Evolutionary conservation across 2,329 filamentous ascomycete genomes (phyloP).

Genomic region (Mollisia scopiformis): DNA sequence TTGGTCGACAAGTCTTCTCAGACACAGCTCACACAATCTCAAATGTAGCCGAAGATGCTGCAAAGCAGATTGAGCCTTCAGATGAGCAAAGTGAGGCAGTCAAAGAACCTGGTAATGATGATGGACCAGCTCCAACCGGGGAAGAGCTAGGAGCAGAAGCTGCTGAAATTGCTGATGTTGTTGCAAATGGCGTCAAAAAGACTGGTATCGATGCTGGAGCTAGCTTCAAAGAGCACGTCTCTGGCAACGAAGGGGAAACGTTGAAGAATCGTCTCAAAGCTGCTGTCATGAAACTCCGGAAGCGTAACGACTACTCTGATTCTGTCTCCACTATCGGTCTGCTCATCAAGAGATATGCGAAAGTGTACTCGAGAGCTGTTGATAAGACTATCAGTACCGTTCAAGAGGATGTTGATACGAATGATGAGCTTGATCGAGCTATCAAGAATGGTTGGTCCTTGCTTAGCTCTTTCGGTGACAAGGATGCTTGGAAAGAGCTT

Average conservation of each 20-base stretch:
- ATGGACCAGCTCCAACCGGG: constrained; percentile 54
- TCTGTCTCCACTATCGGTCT: constrained; percentile 80
- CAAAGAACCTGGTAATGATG: constrained; percentile 53
- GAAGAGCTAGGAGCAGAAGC: constrained; percentile 66
- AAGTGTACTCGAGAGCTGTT: constrained; percentile 74
- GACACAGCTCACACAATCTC: constrained; percentile 84
- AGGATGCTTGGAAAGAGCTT: constrained; percentile 74
- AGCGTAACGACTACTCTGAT: constrained; percentile 80
- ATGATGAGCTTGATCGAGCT: constrained; percentile 74
- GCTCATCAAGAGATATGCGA: constrained; percentile 77
- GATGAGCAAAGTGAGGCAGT: constrained; percentile 58
- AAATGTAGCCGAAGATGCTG: constrained; percentile 73
- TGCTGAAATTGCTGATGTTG: constrained; percentile 49
- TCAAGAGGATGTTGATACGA: constrained; percentile 72
- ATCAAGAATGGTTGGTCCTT: constrained; percentile 81
- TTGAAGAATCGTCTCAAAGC: constrained; percentile 77
- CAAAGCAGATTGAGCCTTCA: constrained; percentile 72
- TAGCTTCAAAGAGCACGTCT: constrained; percentile 75
- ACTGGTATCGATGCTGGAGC: constrained; percentile 62
- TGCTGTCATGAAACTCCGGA: constrained; percentile 72
- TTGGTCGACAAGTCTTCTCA: constrained; percentile 82
- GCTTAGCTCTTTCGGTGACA: constrained; percentile 77
- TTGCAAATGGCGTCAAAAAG: constrained; percentile 46
- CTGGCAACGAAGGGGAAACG: constrained; percentile 72
- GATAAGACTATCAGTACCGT: constrained; percentile 68